Evolutionary conservation across 2,329 filamentous ascomycete genomes (phyloP).

Genomic region (Cladosporium sp.): DNA sequence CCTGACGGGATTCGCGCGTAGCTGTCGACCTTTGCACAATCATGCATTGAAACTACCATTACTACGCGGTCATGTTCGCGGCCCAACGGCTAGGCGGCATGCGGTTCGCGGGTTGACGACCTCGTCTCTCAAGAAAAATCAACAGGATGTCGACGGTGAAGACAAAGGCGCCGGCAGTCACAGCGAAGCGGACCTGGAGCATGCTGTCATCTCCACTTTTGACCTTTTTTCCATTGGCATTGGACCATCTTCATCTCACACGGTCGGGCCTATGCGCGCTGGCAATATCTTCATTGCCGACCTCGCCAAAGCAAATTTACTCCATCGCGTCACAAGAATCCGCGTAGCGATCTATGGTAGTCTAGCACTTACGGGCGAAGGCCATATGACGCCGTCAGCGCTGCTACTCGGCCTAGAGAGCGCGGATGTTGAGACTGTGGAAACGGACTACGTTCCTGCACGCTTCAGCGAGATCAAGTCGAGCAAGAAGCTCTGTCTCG

Average conservation of each 20-base stretch:
- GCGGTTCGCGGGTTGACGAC: not conserved
- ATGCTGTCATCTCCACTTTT: constrained; percentile 51
- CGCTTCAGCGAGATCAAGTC: constrained; percentile 47
- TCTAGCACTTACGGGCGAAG: constrained; percentile 49
- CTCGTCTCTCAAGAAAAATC: not conserved
- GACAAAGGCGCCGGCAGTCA: constrained; percentile 40
- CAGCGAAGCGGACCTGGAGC: constrained; percentile 49
- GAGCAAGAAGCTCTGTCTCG: constrained; percentile 43
- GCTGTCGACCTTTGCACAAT: not conserved
- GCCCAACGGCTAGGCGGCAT: not conserved
- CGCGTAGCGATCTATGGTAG: constrained; percentile 49
- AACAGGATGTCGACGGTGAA: constrained; percentile 16
- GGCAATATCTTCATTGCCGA: constrained; percentile 51
- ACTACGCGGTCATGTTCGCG: not conserved
- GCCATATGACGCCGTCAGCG: constrained; percentile 51
- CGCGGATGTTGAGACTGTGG: constrained; percentile 48
- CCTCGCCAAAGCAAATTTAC: constrained; percentile 43
- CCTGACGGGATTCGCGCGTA: not conserved
- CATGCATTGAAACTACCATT: not conserved
- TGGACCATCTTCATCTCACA: constrained; percentile 50
- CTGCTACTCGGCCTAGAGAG: constrained; percentile 49
- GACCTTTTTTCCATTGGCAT: constrained; percentile 52
- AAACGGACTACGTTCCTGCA: constrained; percentile 46
- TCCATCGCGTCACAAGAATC: constrained; percentile 46
- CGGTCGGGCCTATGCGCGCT: constrained; percentile 50